Evolutionary conservation across 2,329 filamentous ascomycete genomes (phyloP).

Genomic region (Paraconiothyrium brasiliense): DNA sequence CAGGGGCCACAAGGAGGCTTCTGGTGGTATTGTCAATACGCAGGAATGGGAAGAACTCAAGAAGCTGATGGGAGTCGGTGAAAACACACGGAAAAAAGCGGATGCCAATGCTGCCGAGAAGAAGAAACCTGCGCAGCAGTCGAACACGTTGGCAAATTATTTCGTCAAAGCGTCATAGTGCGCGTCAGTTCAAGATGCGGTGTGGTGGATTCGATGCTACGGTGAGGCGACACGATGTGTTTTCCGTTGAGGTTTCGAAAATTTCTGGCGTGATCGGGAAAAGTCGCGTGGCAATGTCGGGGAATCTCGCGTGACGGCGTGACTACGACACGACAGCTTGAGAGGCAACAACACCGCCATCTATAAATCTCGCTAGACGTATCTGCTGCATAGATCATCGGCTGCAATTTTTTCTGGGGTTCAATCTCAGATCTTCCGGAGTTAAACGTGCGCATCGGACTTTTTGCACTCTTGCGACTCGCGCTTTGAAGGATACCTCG

Average conservation of each 20-base stretch:
- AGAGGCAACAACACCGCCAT: neutral
- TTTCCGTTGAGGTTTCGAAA: neutral
- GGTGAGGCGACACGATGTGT: neutral
- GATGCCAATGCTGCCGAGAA: conserved; percentile 44
- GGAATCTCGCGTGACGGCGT: conserved; percentile 13
- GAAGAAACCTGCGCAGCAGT: conserved; percentile 36
- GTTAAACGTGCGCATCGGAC: neutral
- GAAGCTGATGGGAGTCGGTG: conserved; percentile 66
- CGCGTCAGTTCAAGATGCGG: too few relatives aligned
- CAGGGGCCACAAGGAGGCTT: conserved; percentile 73
- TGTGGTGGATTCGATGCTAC: neutral
- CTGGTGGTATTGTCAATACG: conserved; percentile 69
- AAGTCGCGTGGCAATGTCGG: conserved; percentile 13
- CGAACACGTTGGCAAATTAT: conserved; percentile 47
- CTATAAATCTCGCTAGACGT: neutral
- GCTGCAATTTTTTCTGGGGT: neutral
- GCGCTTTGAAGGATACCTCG: neutral
- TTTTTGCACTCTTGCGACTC: neutral
- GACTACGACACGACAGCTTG: conserved; percentile 5
- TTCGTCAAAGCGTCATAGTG: conserved; percentile 31
- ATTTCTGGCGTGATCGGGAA: conserved; percentile 15
- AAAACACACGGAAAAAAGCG: conserved; percentile 58
- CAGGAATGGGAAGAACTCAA: conserved; percentile 73
- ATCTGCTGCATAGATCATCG: neutral
- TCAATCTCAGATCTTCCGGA: neutral